A percentile compares a stretch with the other conserved stretches of the same genome.
phyloP scores from a whole-genome alignment of 257 asterid genomes.

The Jasminum sambac region DNA sequence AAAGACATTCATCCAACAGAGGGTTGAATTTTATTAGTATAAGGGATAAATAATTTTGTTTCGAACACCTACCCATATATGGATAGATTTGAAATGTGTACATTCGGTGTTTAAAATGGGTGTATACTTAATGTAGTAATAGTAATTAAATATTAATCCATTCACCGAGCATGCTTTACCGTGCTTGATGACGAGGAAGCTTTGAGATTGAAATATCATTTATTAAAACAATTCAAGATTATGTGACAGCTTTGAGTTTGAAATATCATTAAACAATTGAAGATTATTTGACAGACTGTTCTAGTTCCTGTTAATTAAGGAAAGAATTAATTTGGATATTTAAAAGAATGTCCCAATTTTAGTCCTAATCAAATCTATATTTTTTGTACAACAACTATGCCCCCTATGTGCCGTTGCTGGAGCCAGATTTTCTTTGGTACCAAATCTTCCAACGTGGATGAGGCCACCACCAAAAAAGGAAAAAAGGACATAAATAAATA shows the following conservation, averaged over 20 bases:
- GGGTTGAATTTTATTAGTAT: too few relatives aligned
- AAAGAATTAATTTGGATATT: not conserved
- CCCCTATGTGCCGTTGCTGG: not conserved
- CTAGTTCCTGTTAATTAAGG: not conserved
- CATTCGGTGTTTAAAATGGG: too few relatives aligned
- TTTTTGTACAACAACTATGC: not conserved
- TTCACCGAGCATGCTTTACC: not conserved
- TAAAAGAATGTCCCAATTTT: constrained; percentile 1
- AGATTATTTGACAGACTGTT: constrained; percentile 3
- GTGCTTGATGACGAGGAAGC: not conserved
- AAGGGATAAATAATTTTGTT: too few relatives aligned
- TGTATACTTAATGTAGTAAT: too few relatives aligned
- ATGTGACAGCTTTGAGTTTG: not conserved
- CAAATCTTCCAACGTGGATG: not conserved
- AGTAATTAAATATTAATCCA: too few relatives aligned
- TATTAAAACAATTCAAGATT: too few relatives aligned
- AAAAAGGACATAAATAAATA: too few relatives aligned
- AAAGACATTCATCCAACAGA: too few relatives aligned
- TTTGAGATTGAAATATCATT: not conserved
- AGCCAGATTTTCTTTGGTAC: not conserved
- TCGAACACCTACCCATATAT: too few relatives aligned
- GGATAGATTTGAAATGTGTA: too few relatives aligned
- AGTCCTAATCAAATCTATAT: not conserved
- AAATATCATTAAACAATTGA: not conserved
- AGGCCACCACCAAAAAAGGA: not conserved